Base-by-base conservation (phyloP, 192 early-diverging fungal genomes). In the Rhizophagus sp. region DNA sequence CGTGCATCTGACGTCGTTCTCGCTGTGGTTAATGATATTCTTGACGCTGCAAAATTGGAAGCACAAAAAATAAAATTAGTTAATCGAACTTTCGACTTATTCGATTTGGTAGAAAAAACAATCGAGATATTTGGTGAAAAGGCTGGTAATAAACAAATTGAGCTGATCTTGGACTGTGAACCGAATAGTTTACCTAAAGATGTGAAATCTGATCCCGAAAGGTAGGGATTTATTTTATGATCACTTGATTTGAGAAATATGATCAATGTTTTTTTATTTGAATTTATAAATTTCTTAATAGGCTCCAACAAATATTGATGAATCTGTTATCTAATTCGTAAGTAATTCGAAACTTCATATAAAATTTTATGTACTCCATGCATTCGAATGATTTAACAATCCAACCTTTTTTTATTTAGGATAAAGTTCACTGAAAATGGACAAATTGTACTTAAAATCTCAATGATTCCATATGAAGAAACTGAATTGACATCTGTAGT, bases 301-400 rank as follows among this genome's bases (percentile, higher is more conserved):
- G 82, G 2, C 52, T 84, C 0, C 83, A 83, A 57, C 87, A 85
- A 50, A 81, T 87, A 1, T 81, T 86, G 2, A 81, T 88, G 80
- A 89, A 89, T 73, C 34, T 91, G 25, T 82, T 89, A 5, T 83
- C 85, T 0, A 90, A 90, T 80, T 85, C 89, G 33, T 77, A 65
- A 77, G 36, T 62, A 65, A 47, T 77, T 25, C 6, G 2, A 19
- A 22, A 19, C 22, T 44, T 70, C 27, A 27, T 2, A 65, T 65
- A 27, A 27, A 65, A 27, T 65, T 65, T 24, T 17, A 57, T 6
- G 1, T 47, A 47, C 39, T 41, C 0, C 5, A 41, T 5, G 39
- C 17, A 33, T 39, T 68, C 13, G 1, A 33, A 3, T 30, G 9
- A 22, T 70, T 67, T 34, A 8, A 15, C 19, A 33, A 27, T 25